phyloP scores from a whole-genome alignment of 2,329 filamentous ascomycete species.

The Fusarium sp. region DNA sequence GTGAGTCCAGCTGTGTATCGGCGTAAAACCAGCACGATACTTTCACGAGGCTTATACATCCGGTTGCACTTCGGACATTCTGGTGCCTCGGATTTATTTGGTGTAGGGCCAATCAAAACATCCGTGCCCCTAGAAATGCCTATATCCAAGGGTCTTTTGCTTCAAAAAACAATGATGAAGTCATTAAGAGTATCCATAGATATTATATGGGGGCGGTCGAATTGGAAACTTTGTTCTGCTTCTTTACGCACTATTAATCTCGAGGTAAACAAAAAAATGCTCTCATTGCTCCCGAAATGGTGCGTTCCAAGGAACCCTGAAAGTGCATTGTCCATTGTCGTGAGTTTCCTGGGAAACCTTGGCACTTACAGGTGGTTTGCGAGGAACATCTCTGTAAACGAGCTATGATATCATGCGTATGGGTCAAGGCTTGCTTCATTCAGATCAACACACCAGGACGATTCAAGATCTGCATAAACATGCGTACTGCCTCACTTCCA shows the following conservation, averaged over 20 bases:
- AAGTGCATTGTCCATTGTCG: neutral
- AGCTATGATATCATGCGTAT: neutral
- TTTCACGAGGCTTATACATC: neutral
- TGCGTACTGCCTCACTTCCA: neutral
- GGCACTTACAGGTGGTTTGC: neutral
- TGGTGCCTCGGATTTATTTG: neutral
- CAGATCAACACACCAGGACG: neutral
- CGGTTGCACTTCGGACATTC: neutral
- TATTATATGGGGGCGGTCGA: neutral
- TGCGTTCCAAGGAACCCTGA: too few relatives aligned
- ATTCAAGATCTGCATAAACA: neutral
- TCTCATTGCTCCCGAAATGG: neutral
- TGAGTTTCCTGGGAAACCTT: neutral
- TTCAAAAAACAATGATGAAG: neutral
- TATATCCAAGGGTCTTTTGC: neutral
- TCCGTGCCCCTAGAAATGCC: neutral
- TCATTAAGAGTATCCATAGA: neutral
- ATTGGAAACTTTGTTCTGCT: neutral
- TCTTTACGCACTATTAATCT: neutral
- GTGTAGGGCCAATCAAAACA: neutral
- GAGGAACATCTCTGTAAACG: neutral
- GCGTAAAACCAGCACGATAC: neutral
- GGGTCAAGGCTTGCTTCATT: neutral
- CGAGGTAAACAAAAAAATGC: neutral
- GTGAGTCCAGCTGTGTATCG: neutral